Percentiles rank a stretch among this genome's conserved stretches.
Conservation (phyloP, 495 filamentous ascomycete genomes). For the Penicillium coprophilum region DNA sequence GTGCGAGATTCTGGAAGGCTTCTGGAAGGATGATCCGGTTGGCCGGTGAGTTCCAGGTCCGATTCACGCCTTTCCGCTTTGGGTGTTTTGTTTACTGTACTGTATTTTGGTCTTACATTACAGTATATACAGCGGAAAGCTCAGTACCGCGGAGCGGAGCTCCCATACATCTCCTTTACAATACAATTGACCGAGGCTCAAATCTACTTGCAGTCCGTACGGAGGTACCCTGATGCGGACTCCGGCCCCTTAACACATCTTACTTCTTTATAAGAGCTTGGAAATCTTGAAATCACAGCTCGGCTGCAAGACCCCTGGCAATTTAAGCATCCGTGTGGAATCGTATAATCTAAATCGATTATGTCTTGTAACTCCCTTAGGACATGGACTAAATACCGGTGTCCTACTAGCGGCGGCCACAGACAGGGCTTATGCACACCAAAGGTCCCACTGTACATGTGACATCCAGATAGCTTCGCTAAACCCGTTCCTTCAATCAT, state of each 20-base stretch:
- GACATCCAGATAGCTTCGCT: slow-evolving; percentile 13
- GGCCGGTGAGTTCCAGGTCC: slow-evolving; percentile 10
- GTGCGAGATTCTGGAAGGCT: slow-evolving; percentile 23
- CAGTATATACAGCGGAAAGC: background rate
- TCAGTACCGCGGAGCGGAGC: slow-evolving; percentile 1
- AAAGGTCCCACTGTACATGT: slow-evolving; percentile 13
- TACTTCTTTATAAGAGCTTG: background rate
- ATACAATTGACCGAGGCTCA: slow-evolving; percentile 7
- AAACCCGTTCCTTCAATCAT: slow-evolving; percentile 14
- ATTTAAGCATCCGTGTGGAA: background rate
- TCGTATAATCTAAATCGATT: background rate
- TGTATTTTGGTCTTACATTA: background rate
- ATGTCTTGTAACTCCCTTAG: slow-evolving; percentile 7
- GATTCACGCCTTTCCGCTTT: slow-evolving; percentile 11
- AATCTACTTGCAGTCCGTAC: background rate
- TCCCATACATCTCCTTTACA: background rate
- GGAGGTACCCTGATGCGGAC: background rate
- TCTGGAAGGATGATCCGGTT: slow-evolving; percentile 33
- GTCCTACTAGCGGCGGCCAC: slow-evolving; percentile 25
- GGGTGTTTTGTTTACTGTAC: background rate
- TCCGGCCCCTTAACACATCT: too few species aligned
- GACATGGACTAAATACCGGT: slow-evolving; percentile 7
- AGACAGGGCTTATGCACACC: slow-evolving; percentile 18
- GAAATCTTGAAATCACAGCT: background rate
- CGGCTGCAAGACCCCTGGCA: background rate